Conservation (phyloP, 1,284 basidiomycete species). For the Sporisorium exsertum region DNA sequence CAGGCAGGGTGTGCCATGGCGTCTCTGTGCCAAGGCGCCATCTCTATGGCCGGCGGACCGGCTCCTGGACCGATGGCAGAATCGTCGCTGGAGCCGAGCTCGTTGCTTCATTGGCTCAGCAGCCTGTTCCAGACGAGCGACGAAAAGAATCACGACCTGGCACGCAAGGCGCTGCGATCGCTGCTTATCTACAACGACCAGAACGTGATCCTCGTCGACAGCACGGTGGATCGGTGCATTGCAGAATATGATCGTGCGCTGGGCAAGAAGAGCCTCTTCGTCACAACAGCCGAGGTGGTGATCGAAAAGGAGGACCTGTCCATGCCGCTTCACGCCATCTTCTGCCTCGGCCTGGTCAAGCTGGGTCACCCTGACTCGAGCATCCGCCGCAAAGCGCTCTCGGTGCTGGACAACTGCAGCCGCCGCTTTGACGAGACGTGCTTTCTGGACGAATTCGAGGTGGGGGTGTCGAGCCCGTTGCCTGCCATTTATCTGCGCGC, state of each 20-base stretch:
- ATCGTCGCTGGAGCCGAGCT: constrained; percentile 69
- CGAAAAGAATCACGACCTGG: constrained; percentile 69
- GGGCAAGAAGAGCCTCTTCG: constrained; percentile 76
- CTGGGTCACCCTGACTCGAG: constrained; percentile 80
- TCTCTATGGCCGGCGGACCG: constrained; percentile 74
- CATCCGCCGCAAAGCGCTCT: constrained; percentile 82
- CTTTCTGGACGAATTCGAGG: constrained; percentile 73
- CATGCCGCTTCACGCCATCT: constrained; percentile 81
- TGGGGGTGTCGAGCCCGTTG: constrained; percentile 80
- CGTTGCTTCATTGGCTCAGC: constrained; percentile 71
- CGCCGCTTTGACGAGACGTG: constrained; percentile 49
- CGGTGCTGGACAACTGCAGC: constrained; percentile 79
- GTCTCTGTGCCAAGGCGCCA: constrained; percentile 73
- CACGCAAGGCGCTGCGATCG: constrained; percentile 78
- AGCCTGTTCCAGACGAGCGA: constrained; percentile 71
- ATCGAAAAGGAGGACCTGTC: constrained; percentile 74
- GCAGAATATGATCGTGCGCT: constrained; percentile 73
- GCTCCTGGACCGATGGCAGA: constrained; percentile 86
- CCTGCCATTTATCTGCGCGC: constrained; percentile 83
- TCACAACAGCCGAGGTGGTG: constrained; percentile 81
- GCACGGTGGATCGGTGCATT: constrained; percentile 80
- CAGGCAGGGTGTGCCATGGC: constrained; percentile 79
- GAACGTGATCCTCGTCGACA: constrained; percentile 77
- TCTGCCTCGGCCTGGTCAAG: constrained; percentile 86
- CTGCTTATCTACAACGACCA: constrained; percentile 77